Base-by-base conservation (phyloP, 768 basidiomycete species). In the Russula sp. region DNA sequence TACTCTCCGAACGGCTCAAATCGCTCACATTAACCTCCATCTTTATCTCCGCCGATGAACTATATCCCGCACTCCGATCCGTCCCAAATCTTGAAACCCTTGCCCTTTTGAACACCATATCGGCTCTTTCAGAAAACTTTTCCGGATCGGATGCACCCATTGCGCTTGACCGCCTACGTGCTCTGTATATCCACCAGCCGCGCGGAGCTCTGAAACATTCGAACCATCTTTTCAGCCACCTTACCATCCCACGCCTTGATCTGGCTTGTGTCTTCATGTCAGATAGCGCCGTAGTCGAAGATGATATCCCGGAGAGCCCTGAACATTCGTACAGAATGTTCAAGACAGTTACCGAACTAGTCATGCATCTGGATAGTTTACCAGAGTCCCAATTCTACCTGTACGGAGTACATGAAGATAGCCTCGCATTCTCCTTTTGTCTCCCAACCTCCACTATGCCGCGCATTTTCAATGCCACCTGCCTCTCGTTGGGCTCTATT, bases 351-450 rank as follows among this genome's bases (percentile, higher is more conserved):
- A 53, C 62, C 35, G 62, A 63, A 35, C 44, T 63, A 56, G 62
- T 63, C 35, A 58, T 63, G 62, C 62, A 63, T 37, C 45, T 63
- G 45, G 62, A 63, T 57, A 63, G 62, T 42, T 27, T 63, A 2
- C 62, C 62, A 18, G 62, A 63, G 20, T 59, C 57, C 31, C 62
- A 63, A 51, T 63, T 63, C 45, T 63, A 63, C 57, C 14, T 59
- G 27, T 63, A 63, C 6, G 57, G 62, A 6, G 62, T 42, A 18
- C 57, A 63, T 32, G 52, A 59, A 59, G 62, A 59, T 44, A 49
- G 9, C 44, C 50, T 59, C 20, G 50, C 62, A 18, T 63, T 59
- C 52, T 63, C 62, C 13, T 53, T 63, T 31, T 59, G 62, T 22
- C 62, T 63, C 32, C 62, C 62, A n/a, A 63, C 62, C 3, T 44